These are phyloP conservation scores for Berkeleyomyces rouxiae DNA, from an alignment of 2,329 filamentous ascomycete genomes.

Conservation along the genomic window DNA sequence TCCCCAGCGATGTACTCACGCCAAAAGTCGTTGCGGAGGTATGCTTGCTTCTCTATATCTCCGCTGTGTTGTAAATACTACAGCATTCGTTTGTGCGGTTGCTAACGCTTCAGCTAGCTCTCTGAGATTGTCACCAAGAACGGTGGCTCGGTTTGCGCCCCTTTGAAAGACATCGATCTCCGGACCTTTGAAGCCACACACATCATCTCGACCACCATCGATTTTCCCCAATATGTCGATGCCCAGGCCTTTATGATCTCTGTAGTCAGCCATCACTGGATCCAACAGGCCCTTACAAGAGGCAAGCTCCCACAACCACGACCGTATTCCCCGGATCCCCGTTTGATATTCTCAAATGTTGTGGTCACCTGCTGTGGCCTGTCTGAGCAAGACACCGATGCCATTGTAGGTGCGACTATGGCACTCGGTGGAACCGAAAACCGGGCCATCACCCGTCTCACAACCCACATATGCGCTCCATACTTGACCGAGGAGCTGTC, in stretches of 20 bases:
- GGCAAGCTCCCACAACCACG: slow-evolving; percentile 60
- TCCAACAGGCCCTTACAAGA: slow-evolving; percentile 51
- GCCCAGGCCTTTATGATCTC: slow-evolving; percentile 64
- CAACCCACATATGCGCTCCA: slow-evolving; percentile 80
- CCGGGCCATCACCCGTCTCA: slow-evolving; percentile 50
- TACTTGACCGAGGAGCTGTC: slow-evolving; percentile 60
- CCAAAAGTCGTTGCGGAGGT: slow-evolving; percentile 28
- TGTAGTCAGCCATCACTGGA: slow-evolving; percentile 71
- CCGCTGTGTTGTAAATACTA: neutral
- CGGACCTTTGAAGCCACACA: slow-evolving; percentile 34
- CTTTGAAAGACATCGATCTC: slow-evolving; percentile 31
- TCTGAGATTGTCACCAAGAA: slow-evolving; percentile 29
- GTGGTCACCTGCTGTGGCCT: slow-evolving; percentile 70
- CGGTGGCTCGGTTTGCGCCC: slow-evolving; percentile 33
- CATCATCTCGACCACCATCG: slow-evolving; percentile 55
- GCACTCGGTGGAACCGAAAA: slow-evolving; percentile 78
- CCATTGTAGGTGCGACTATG: slow-evolving; percentile 75
- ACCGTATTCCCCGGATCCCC: slow-evolving; percentile 78
- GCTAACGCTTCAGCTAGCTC: slow-evolving; percentile 21
- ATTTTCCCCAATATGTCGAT: slow-evolving; percentile 74
- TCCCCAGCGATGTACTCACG: slow-evolving; percentile 26
- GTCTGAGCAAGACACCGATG: slow-evolving; percentile 73
- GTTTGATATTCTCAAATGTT: slow-evolving; percentile 76
- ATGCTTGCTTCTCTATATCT: slow-evolving; percentile 3
- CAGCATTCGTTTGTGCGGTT: neutral